Evolutionary conservation across 2,329 filamentous ascomycete species (phyloP).

Genomic region (Ophiostoma ips): DNA sequence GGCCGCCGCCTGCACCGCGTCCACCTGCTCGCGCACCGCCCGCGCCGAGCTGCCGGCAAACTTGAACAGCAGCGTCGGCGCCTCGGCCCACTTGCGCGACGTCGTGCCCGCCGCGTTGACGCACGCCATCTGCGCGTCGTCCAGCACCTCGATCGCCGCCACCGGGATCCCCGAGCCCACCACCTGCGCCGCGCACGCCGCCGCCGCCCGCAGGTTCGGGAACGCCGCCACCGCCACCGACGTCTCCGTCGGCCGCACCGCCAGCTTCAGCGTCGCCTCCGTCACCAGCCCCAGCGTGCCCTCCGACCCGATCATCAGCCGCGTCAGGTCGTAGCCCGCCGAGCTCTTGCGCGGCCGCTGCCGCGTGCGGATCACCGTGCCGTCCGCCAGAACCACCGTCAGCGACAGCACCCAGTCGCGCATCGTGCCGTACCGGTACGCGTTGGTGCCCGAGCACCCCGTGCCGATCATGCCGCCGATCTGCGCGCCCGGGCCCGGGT

Average conservation of each 20-base stretch:
- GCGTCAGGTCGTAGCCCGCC: conserved; percentile 83
- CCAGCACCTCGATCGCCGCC: conserved; percentile 83
- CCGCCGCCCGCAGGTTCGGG: conserved; percentile 50
- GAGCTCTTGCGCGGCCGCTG: conserved; percentile 81
- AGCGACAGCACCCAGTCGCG: conserved; percentile 81
- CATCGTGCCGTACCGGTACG: conserved; percentile 90
- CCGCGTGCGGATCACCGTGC: conserved; percentile 77
- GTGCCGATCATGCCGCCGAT: conserved; percentile 83
- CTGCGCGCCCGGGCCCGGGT: conserved; percentile 81
- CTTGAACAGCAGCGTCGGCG: conserved; percentile 73
- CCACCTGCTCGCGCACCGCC: conserved; percentile 67
- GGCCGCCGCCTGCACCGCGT: conserved; percentile 50
- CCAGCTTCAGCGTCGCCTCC: conserved; percentile 78
- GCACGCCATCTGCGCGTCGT: conserved; percentile 75
- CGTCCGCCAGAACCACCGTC: conserved; percentile 81
- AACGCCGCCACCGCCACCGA: conserved; percentile 62
- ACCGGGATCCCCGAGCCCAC: conserved; percentile 72
- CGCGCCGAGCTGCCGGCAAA: conserved; percentile 52
- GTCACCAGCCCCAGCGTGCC: conserved; percentile 85
- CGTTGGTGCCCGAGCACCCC: conserved; percentile 65
- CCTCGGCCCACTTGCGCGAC: conserved; percentile 52
- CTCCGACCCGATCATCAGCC: conserved; percentile 80
- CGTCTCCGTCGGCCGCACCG: conserved; percentile 63
- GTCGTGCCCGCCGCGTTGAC: conserved; percentile 55
- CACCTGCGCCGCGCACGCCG: conserved; percentile 65